phyloP scores from a whole-genome alignment of 2,329 filamentous ascomycete genomes.

The Fusarium chaquense region DNA sequence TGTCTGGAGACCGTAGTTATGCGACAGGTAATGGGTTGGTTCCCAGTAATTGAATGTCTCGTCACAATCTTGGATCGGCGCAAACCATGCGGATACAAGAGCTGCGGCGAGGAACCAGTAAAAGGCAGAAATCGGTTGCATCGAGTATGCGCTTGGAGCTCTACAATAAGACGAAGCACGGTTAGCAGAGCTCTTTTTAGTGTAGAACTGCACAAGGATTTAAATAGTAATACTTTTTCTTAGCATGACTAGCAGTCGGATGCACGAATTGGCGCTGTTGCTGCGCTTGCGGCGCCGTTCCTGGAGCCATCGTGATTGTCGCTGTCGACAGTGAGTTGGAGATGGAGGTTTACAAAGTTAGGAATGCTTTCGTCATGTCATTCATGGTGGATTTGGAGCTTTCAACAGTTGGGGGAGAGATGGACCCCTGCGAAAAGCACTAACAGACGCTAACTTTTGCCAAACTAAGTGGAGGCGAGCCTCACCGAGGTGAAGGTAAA shows the following conservation, averaged over 20 bases:
- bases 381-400: slow-evolving; percentile 45
- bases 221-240: slow-evolving; percentile 59
- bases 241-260: slow-evolving; percentile 62
- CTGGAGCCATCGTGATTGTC: slow-evolving; percentile 57
- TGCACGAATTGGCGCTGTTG: slow-evolving; percentile 59
- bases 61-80: slow-evolving; percentile 97
- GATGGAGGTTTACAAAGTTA: slow-evolving; percentile 37
- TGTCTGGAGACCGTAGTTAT: slow-evolving; percentile 93
- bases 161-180: slow-evolving; percentile 8
- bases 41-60: slow-evolving; percentile 99
- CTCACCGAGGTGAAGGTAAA: slow-evolving; percentile 40
- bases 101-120: slow-evolving; percentile 83
- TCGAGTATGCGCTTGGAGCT: slow-evolving; percentile 67
- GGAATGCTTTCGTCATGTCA: slow-evolving; percentile 46
- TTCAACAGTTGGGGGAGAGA: slow-evolving; percentile 46
- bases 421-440: slow-evolving; percentile 9
- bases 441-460: slow-evolving; percentile 19
- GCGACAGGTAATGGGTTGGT: slow-evolving; percentile 90
- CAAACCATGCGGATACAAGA: slow-evolving; percentile 79
- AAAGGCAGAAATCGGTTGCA: slow-evolving; percentile 81
- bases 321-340: slow-evolving; percentile 23
- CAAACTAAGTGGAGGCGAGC: slow-evolving; percentile 12
- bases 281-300: slow-evolving; percentile 46
- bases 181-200: slow-evolving; percentile 21
- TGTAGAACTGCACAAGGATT: neutral